Evolutionary conservation across 202 grass and related monocot genomes (phyloP), one percentile per base, ranked within the genome.

Genomic region (Bolboschoenoplectus hybrid): DNA sequence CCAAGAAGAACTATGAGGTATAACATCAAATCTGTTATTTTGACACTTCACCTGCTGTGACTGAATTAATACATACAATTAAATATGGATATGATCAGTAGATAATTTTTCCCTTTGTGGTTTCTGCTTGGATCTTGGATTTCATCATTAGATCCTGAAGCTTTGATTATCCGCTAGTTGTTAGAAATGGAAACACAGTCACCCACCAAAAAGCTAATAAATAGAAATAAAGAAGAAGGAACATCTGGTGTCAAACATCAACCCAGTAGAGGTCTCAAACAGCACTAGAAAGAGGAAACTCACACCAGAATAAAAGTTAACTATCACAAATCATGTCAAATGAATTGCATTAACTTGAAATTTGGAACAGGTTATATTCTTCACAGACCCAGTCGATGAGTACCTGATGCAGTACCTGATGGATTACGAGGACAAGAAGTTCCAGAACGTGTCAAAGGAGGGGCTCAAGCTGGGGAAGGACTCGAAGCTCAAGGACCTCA

Each of bases 381-480:
- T 98, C 90, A 98, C 93, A 0, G 95, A 98, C 84, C 95, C 95
- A 10, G 91, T 95, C 0, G 95, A 98, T 0, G 95, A 98, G 83
- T 98, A 98, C 89, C 68, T 98, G 87, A 95, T 95, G 95, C 95
- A 98, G 80, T 98, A 98, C 95, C 85, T 98, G 17, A 98, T 98
- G 95, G 95, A 98, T 87, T 98, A 94, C n/a, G 95, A 98, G 88
- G 93, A 98, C 90, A 95, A 95, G 76, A 95, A 95, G 69, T 98
- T 98, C 89, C 95, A 95, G 90, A 98, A 98, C 12, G 93, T 98
- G 81, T 98, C 95, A 5, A 98, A 98, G 84, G 95, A 98, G 82
- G 96, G 96, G 26, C 86, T 98, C 10, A 95, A 95, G 62, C 89
- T 98, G 0, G 93, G 96, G 11, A 98, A 94, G 88, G 96, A 98